Base-by-base conservation (phyloP, 163 green algal species). In the Coccomyxa subellipsoidea region DNA sequence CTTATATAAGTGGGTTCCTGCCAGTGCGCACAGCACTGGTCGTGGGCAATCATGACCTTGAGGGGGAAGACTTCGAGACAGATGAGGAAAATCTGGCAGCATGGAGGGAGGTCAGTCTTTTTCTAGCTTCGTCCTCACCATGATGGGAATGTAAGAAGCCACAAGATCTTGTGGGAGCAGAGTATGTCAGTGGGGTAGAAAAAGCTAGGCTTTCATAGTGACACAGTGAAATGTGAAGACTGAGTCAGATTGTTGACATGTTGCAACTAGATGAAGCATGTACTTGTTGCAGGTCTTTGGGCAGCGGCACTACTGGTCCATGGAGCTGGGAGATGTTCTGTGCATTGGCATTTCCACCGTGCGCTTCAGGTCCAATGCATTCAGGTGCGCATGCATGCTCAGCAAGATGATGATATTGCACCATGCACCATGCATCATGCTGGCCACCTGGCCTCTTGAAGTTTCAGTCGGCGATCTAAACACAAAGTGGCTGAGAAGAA, bases 61-160 rank as follows among this genome's bases (percentile, higher is more conserved):
- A 96, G 71, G 93, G 91, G 1, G 83, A 88, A 9, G 90, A 96
- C 78, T 96, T 96, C 84, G 89, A 95, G 73, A 93, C 87, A 1
- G 93, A 97, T 59, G 84, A 88, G 69, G 91, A 92, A 9, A 96
- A 96, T 85, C 82, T 97, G 71, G 84, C 72, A 12, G 91, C 86
- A 2, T 96, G 93, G 93, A 75, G 80, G 8, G 21, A 91, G 69
- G 78, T 76, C 29, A 29, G 76, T 37, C n/a, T n/a, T n/a, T n/a
- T n/a, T n/a, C n/a, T n/a, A n/a, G n/a, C n/a, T n/a, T n/a, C n/a
- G n/a, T n/a, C n/a, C n/a, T n/a, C n/a, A n/a, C n/a, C n/a, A n/a
- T n/a, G n/a, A n/a, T n/a, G n/a, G n/a, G n/a, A n/a, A n/a, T n/a
- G n/a, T n/a, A n/a, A n/a, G n/a, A n/a, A n/a, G n/a, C n/a, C n/a